Percentiles rank a stretch among this genome's conserved stretches.
These are phyloP conservation scores for Picea mariana DNA, from an alignment of 83 land plant genomes.

Conservation along the genomic window DNA sequence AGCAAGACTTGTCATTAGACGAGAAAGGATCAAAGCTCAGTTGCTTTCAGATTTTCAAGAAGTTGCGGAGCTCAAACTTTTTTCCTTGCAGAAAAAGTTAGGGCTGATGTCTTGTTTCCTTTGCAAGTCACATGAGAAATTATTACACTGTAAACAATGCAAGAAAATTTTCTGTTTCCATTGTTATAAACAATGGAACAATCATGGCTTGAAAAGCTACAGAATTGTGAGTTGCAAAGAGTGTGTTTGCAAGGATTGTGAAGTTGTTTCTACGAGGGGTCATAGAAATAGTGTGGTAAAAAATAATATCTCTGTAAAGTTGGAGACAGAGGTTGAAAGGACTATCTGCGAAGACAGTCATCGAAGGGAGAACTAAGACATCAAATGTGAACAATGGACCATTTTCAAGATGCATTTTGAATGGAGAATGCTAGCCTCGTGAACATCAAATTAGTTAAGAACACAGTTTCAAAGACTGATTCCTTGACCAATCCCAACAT, in stretches of 20 bases:
- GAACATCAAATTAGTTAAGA: not conserved
- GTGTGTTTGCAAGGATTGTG: slow-evolving; percentile 15
- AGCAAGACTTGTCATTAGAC: not conserved
- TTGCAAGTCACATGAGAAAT: slow-evolving; percentile 9
- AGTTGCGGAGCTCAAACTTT: not conserved
- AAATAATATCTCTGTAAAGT: not conserved
- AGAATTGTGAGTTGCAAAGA: slow-evolving; percentile 13
- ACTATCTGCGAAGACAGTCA: not conserved
- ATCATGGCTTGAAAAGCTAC: slow-evolving; percentile 12
- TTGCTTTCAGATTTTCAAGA: not conserved
- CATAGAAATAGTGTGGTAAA: not conserved
- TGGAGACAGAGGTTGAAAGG: not conserved
- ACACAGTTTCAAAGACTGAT: not conserved
- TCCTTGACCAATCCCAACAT: not conserved
- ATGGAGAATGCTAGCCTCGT: not conserved
- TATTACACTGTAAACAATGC: slow-evolving; percentile 12
- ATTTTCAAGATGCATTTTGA: not conserved
- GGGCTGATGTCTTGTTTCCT: slow-evolving; percentile 11
- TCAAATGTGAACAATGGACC: not conserved
- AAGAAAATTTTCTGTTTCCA: slow-evolving; percentile 12
- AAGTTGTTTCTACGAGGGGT: not conserved
- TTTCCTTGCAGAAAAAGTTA: slow-evolving; percentile 13
- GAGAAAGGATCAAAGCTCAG: slow-evolving; percentile 11
- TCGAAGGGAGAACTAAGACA: not conserved
- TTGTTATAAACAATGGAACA: slow-evolving; percentile 13